Conservation (phyloP, 2,329 filamentous ascomycete species). For the Tolypocladium ovalisporum region DNA sequence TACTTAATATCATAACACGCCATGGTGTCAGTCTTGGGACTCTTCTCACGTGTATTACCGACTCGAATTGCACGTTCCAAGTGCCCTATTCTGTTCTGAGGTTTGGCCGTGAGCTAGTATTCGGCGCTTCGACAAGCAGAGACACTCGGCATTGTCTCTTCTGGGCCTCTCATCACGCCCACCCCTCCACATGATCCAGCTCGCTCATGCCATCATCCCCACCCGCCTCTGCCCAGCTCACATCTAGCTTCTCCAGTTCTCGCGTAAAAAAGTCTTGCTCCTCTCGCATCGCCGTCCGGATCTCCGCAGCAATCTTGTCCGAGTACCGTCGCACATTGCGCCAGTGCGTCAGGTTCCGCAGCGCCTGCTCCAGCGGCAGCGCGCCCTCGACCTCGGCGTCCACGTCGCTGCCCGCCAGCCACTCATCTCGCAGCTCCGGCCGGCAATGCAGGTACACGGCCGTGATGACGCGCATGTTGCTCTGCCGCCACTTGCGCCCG, state of each 20-base stretch:
- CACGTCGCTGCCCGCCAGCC: constrained; percentile 82
- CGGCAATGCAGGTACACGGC: constrained; percentile 90
- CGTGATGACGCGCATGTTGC: constrained; percentile 97
- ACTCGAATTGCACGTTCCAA: not conserved
- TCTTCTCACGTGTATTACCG: not conserved
- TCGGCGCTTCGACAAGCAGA: not conserved
- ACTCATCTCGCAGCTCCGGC: constrained; percentile 88
- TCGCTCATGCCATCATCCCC: constrained; percentile 22
- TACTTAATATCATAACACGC: not conserved
- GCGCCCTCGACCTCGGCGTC: constrained; percentile 92
- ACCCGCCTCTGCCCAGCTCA: constrained; percentile 33
- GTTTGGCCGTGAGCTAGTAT: not conserved
- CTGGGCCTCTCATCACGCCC: constrained; percentile 6
- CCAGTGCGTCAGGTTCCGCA: constrained; percentile 87
- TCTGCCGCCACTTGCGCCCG: constrained; percentile 93
- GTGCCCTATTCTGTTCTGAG: too few relatives aligned
- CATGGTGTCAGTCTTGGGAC: not conserved
- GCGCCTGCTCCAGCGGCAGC: constrained; percentile 80
- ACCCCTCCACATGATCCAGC: constrained; percentile 21
- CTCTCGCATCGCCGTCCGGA: constrained; percentile 50
- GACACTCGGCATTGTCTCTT: not conserved
- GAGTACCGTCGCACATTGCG: constrained; percentile 78
- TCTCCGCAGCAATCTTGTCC: constrained; percentile 57
- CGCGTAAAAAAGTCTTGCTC: constrained; percentile 72
- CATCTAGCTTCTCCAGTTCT: constrained; percentile 63